These are phyloP conservation scores for Hericium erinaceus DNA, from an alignment of 768 basidiomycete species.

Conservation along the genomic window DNA sequence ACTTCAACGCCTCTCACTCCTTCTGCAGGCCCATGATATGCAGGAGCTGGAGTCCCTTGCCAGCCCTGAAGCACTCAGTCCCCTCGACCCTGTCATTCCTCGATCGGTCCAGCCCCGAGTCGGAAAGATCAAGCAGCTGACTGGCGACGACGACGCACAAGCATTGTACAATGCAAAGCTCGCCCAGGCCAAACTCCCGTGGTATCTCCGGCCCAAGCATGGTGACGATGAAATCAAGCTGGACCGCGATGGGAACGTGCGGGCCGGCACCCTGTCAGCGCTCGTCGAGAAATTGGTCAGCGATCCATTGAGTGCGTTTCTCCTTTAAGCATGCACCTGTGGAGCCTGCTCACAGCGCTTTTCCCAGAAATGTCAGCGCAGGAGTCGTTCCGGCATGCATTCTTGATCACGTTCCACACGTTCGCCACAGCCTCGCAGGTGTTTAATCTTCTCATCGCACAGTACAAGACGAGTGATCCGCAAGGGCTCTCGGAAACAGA, in stretches of 20 bases:
- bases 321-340: background rate
- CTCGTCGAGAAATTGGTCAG: constrained; percentile 63
- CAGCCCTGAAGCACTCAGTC: background rate
- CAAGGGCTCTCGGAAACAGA: constrained; percentile 38
- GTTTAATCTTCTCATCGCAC: constrained; percentile 57
- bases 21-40: constrained; percentile 5
- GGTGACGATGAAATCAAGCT: constrained; percentile 50
- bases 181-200: constrained; percentile 32
- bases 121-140: constrained; percentile 30
- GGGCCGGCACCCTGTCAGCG: constrained; percentile 60
- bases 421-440: constrained; percentile 64
- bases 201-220: constrained; percentile 53
- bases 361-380: constrained; percentile 17
- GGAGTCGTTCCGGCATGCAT: constrained; percentile 43
- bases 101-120: constrained; percentile 11
- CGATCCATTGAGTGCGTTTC: constrained; percentile 48
- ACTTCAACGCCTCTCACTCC: constrained; percentile 5
- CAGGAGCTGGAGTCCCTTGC: background rate
- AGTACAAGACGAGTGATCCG: constrained; percentile 47
- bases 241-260: constrained; percentile 56
- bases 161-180: constrained; percentile 31
- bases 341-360: too few relatives aligned
- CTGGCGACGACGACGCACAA: constrained; percentile 34
- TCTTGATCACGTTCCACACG: constrained; percentile 77
- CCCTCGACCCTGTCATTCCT: background rate